Percentiles rank a stretch among this genome's conserved stretches.
Conservation (phyloP, 192 early-diverging fungal species). For the Backusella macrospora region DNA sequence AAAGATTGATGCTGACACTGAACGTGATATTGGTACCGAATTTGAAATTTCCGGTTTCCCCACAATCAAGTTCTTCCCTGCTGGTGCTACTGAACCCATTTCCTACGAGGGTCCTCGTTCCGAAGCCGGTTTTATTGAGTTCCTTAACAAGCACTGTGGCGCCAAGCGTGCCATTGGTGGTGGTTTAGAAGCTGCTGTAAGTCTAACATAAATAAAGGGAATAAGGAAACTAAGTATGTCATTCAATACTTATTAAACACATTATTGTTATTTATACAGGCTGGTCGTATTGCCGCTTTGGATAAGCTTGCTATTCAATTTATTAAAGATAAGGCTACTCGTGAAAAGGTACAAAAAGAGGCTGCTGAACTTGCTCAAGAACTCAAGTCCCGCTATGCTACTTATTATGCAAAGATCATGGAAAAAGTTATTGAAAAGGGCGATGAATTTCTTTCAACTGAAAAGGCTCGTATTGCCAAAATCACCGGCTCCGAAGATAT, state of each 20-base stretch:
- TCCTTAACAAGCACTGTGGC: constrained; percentile 84
- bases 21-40: constrained; percentile 61
- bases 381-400: constrained; percentile 58
- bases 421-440: constrained; percentile 75
- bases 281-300: constrained; percentile 63
- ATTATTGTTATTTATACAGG: constrained; percentile 40
- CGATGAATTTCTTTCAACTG: constrained; percentile 71
- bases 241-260: not conserved
- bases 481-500: constrained; percentile 72
- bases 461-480: constrained; percentile 80
- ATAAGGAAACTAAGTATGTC: constrained; percentile 12
- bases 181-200: constrained; percentile 60
- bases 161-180: constrained; percentile 79
- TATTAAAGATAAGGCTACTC: constrained; percentile 45
- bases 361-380: constrained; percentile 48
- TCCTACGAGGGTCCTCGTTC: constrained; percentile 75
- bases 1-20: constrained; percentile 84
- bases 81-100: constrained; percentile 62
- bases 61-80: constrained; percentile 85
- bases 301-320: constrained; percentile 66
- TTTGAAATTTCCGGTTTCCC: constrained; percentile 83
- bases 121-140: constrained; percentile 75
- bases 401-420: constrained; percentile 93
- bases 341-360: constrained; percentile 27
- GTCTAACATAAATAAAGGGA: constrained; percentile 11